Percentiles rank a stretch among this genome's conserved stretches.
These are phyloP conservation scores for Cryphonectria naterciae DNA, from an alignment of 2,329 filamentous ascomycete genomes.

Conservation along the genomic window DNA sequence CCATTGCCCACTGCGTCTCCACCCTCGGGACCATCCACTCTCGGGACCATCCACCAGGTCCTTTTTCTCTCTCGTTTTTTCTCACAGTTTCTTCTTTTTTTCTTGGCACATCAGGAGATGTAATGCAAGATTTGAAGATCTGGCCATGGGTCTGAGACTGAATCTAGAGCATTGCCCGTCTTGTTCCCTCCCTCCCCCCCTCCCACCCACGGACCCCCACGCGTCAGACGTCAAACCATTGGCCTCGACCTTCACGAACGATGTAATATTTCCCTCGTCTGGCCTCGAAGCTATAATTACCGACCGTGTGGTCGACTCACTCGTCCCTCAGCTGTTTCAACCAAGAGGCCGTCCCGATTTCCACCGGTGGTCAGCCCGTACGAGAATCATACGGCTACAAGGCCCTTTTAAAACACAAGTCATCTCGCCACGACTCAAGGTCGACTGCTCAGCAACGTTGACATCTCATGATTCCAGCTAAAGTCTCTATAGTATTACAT, in stretches of 20 bases:
- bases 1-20: not conserved
- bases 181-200: too few species aligned
- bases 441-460: not conserved
- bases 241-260: not conserved
- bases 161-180: not conserved
- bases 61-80: not conserved
- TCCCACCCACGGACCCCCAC: not conserved
- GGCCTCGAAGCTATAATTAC: not conserved
- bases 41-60: not conserved
- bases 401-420: slow-evolving; percentile 7
- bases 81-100: not conserved
- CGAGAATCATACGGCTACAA: slow-evolving; percentile 16
- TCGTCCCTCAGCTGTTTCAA: not conserved
- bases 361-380: slow-evolving; percentile 5
- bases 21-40: not conserved
- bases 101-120: not conserved
- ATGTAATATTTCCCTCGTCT: not conserved
- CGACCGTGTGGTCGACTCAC: not conserved
- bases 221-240: not conserved
- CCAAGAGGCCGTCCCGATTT: not conserved
- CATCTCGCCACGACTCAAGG: slow-evolving; percentile 15
- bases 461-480: slow-evolving; percentile 3
- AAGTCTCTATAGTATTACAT: slow-evolving; percentile 2
- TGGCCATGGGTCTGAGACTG: slow-evolving; percentile 1
- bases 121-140: not conserved